Conservation (phyloP, 2,329 filamentous ascomycete species). For the Diplodia sapinea region DNA sequence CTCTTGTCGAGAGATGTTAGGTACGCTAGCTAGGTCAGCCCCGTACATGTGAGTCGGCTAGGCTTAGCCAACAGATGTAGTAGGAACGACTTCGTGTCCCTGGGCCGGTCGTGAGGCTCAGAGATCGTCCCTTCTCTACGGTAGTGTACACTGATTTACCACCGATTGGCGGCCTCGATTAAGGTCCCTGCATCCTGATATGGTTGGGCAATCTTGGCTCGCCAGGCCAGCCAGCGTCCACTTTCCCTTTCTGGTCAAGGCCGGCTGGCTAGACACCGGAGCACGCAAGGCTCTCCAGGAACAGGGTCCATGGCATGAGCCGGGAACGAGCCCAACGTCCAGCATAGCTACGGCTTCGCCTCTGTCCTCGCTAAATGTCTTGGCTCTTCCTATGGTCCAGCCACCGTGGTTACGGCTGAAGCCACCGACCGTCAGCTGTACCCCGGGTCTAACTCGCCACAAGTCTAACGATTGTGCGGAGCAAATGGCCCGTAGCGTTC, state of each 20-base stretch:
- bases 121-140: not conserved
- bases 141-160: not conserved
- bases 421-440: not conserved
- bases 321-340: not conserved
- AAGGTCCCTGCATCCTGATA: not conserved
- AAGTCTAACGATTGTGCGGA: not conserved
- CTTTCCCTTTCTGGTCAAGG: not conserved
- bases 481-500: not conserved
- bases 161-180: not conserved
- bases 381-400: constrained; percentile 3
- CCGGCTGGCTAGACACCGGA: not conserved
- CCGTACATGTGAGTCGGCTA: not conserved
- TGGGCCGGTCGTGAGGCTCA: not conserved
- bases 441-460: not conserved
- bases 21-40: not conserved
- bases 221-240: not conserved
- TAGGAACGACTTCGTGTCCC: not conserved
- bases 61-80: too few species aligned
- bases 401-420: constrained; percentile 13
- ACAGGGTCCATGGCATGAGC: not conserved
- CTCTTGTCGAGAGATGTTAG: not conserved
- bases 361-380: not conserved
- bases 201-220: not conserved
- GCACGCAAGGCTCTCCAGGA: not conserved
- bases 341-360: not conserved